A percentile compares a stretch with the other conserved stretches of the same genome.
Conservation (phyloP, 2,329 filamentous ascomycete species). For the Neurospora sp. region DNA sequence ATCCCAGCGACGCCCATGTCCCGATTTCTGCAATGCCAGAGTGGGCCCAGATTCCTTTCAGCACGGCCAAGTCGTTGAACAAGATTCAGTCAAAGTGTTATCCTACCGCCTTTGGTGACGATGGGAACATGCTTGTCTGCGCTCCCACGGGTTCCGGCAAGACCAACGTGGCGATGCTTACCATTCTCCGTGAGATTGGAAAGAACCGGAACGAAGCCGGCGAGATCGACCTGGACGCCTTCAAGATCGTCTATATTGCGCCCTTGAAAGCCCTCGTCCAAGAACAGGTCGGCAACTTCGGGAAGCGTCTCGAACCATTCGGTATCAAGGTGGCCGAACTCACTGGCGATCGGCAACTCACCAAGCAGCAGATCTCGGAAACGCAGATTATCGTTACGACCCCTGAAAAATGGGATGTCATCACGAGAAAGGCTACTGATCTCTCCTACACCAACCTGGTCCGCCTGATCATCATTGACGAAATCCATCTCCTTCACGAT, state of each 20-base stretch:
- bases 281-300: constrained; percentile 97
- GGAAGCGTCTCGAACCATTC: constrained; percentile 78
- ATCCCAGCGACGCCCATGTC: constrained; percentile 70
- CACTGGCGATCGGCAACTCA: constrained; percentile 94
- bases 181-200: constrained; percentile 91
- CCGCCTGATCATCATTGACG: constrained; percentile 89
- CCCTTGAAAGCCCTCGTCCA: constrained; percentile 92
- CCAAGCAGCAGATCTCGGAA: constrained; percentile 95
- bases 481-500: constrained; percentile 95
- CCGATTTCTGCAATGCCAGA: constrained; percentile 83
- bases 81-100: constrained; percentile 93
- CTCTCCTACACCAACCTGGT: constrained; percentile 97
- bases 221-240: constrained; percentile 90
- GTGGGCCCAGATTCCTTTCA: constrained; percentile 83
- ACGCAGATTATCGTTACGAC: constrained; percentile 98
- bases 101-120: constrained; percentile 80
- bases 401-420: constrained; percentile 98
- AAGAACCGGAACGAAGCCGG: constrained; percentile 88
- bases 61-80: constrained; percentile 77
- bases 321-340: constrained; percentile 91
- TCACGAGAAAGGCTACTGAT: constrained; percentile 94
- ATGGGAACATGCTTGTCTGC: constrained; percentile 96
- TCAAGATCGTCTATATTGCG: constrained; percentile 98
- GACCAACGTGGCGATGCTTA: constrained; percentile 96
- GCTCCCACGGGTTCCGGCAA: constrained; percentile 96